Conservation (phyloP, 2,329 filamentous ascomycete species). For the Talaromyces islandicus region DNA sequence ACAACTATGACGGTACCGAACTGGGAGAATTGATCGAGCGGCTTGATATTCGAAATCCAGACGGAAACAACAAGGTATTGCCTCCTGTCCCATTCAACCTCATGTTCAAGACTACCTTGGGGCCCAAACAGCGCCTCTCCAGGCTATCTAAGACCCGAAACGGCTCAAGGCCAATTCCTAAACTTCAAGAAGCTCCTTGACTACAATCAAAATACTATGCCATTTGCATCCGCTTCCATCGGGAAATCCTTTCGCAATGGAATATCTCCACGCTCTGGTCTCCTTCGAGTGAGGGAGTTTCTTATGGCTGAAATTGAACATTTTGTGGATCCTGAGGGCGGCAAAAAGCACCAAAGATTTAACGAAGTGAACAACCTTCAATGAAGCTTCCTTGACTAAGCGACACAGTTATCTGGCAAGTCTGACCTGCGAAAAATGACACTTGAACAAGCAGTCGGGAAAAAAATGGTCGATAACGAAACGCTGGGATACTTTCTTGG, state of each 20-base stretch:
- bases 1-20: constrained; percentile 85
- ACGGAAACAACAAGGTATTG: constrained; percentile 67
- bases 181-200: constrained; percentile 85
- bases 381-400: constrained; percentile 74
- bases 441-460: constrained; percentile 79
- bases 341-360: constrained; percentile 91
- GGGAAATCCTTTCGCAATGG: constrained; percentile 91
- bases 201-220: constrained; percentile 79
- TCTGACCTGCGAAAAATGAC: constrained; percentile 66
- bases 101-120: constrained; percentile 82
- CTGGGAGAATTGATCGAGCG: constrained; percentile 85
- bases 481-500: constrained; percentile 96
- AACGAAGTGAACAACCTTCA: constrained; percentile 75
- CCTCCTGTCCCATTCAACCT: constrained; percentile 84
- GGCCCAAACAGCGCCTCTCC: constrained; percentile 77
- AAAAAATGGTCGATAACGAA: constrained; percentile 87
- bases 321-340: constrained; percentile 87
- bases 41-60: constrained; percentile 83
- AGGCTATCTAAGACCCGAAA: constrained; percentile 76
- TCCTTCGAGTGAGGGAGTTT: constrained; percentile 92
- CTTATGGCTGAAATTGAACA: constrained; percentile 99
- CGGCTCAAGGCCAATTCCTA: constrained; percentile 83
- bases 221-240: constrained; percentile 82
- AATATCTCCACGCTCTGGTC: constrained; percentile 85
- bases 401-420: constrained; percentile 81